Evolutionary conservation across 148 eudicot species (phyloP).

Genomic region (Polygonum aviculare): DNA sequence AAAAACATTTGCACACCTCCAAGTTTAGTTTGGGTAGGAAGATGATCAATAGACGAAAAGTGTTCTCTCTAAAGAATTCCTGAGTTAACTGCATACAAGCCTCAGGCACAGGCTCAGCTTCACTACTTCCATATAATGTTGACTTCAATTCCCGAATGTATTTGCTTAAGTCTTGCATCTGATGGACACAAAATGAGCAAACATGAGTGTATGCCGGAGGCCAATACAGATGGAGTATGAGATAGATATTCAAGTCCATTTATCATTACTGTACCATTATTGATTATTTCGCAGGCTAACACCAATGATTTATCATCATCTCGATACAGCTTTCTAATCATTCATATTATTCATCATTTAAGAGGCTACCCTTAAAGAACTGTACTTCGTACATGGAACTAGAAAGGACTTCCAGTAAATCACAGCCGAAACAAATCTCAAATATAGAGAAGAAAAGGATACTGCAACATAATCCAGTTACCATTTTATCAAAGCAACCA

Average conservation of each 20-base stretch:
- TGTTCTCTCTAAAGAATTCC: constrained; percentile 39
- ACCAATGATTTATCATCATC: not conserved
- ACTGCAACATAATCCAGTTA: not conserved
- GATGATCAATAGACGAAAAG: constrained; percentile 37
- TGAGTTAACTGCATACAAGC: constrained; percentile 48
- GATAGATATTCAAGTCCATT: not conserved
- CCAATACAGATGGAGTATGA: not conserved
- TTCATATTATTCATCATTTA: not conserved
- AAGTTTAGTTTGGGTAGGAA: constrained; percentile 37
- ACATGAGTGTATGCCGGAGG: not conserved
- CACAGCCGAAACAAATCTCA: not conserved
- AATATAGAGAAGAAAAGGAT: not conserved
- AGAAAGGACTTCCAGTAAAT: not conserved
- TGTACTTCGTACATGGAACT: not conserved
- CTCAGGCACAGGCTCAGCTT: constrained; percentile 43
- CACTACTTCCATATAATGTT: constrained; percentile 45
- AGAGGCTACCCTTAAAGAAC: not conserved
- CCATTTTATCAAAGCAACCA: not conserved
- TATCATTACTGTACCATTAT: not conserved
- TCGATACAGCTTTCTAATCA: not conserved
- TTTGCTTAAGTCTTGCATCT: constrained; percentile 35
- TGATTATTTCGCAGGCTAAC: not conserved
- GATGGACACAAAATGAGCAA: constrained; percentile 8
- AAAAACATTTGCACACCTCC: constrained; percentile 28
- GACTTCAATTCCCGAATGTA: constrained; percentile 34